These are phyloP conservation scores for Termitomyces bulborhizus DNA, from an alignment of 768 basidiomycete species.

Conservation along the genomic window DNA sequence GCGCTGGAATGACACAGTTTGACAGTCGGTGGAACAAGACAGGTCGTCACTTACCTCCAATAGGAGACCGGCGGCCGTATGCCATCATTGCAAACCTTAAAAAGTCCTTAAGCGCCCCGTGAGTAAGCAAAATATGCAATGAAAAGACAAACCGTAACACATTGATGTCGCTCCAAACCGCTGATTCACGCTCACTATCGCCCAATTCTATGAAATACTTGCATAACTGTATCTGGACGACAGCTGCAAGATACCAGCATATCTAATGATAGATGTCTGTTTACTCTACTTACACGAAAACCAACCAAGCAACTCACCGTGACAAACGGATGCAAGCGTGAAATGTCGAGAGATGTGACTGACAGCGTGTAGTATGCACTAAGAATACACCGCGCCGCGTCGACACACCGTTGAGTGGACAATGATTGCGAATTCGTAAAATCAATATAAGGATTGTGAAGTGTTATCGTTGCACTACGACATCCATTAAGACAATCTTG, in stretches of 20 bases:
- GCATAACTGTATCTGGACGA: conserved; percentile 81
- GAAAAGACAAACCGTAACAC: conserved; percentile 51
- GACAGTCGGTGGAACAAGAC: conserved; percentile 1
- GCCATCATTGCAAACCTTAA: conserved; percentile 76
- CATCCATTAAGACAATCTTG: conserved; percentile 7
- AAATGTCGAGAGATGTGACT: conserved; percentile 79
- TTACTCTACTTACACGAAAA: neutral
- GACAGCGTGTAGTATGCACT: conserved; percentile 71
- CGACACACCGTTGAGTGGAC: conserved; percentile 69
- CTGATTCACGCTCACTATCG: conserved; percentile 67
- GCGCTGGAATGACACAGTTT: conserved; percentile 38
- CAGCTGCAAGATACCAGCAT: conserved; percentile 88
- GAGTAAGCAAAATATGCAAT: neutral
- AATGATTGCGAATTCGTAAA: conserved; percentile 57
- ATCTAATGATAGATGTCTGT: conserved; percentile 39
- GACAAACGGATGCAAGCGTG: conserved; percentile 75
- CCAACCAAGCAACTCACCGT: conserved; percentile 42
- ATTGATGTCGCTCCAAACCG: conserved; percentile 86
- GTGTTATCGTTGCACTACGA: conserved; percentile 75
- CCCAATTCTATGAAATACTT: conserved; percentile 80
- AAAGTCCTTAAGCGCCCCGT: neutral
- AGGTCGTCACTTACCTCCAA: conserved; percentile 57
- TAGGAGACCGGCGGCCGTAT: conserved; percentile 74
- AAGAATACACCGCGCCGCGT: conserved; percentile 70
- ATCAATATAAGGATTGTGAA: conserved; percentile 81